Evolutionary conservation across 2,329 filamentous ascomycete genomes (phyloP).

Genomic region (Rhinocladiella similis): DNA sequence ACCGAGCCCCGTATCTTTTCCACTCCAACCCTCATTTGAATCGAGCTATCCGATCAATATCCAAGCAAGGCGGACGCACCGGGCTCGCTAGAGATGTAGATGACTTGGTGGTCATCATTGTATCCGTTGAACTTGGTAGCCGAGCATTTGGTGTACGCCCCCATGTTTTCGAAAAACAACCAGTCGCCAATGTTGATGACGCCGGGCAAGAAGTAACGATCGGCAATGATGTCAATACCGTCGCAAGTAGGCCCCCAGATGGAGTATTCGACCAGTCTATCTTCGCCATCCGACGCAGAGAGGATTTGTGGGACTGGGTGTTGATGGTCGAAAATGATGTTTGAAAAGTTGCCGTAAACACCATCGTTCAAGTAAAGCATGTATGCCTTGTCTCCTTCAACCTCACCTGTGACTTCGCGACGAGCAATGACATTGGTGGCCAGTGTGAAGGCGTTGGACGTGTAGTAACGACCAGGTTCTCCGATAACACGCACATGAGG

Average conservation of each 20-base stretch:
- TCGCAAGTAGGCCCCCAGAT: constrained; percentile 99
- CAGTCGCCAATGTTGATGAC: constrained; percentile 90
- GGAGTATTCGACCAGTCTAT: constrained; percentile 72
- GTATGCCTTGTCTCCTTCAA: constrained; percentile 69
- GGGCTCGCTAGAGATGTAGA: constrained; percentile 93
- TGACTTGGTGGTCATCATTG: constrained; percentile 83
- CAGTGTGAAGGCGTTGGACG: constrained; percentile 87
- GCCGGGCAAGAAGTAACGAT: constrained; percentile 74
- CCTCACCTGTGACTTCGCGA: constrained; percentile 73
- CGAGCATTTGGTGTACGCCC: constrained; percentile 96
- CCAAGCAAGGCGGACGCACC: constrained; percentile 74
- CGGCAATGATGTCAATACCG: constrained; percentile 90
- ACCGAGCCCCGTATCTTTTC: not conserved
- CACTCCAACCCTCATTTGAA: not conserved
- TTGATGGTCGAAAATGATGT: constrained; percentile 99
- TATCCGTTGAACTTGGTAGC: constrained; percentile 98
- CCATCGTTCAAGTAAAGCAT: constrained; percentile 99
- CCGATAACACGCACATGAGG: constrained; percentile 82
- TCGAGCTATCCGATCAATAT: constrained; percentile 33
- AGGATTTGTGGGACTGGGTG: constrained; percentile 82
- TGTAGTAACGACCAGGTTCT: constrained; percentile 95
- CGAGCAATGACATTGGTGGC: constrained; percentile 96
- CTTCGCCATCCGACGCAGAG: constrained; percentile 60
- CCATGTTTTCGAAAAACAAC: constrained; percentile 99
- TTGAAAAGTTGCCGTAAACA: constrained; percentile 97